Evolutionary conservation across 768 basidiomycete species (phyloP).

Genomic region (Trametes punicea): DNA sequence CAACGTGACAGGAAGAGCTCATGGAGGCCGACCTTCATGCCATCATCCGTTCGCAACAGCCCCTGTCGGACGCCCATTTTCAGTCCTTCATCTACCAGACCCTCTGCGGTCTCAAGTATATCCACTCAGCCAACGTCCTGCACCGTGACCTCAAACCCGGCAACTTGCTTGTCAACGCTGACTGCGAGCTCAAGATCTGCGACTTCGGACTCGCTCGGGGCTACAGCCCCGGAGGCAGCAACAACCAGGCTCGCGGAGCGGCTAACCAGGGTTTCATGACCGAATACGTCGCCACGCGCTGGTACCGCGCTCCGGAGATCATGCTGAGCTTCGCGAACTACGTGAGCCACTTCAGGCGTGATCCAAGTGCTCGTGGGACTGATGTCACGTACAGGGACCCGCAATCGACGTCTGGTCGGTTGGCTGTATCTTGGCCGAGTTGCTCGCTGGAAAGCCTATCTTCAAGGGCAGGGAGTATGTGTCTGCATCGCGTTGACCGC

Average conservation of each 20-base stretch:
- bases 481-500: background rate
- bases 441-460: conserved; percentile 90
- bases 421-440: conserved; percentile 92
- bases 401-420: conserved; percentile 96
- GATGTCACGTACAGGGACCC: conserved; percentile 55
- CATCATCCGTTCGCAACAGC: conserved; percentile 87
- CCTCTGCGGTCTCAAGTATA: conserved; percentile 96
- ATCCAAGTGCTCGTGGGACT: background rate
- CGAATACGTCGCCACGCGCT: conserved; percentile 97
- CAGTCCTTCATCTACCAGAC: conserved; percentile 98
- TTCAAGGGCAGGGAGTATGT: conserved; percentile 96
- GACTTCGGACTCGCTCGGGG: conserved; percentile 97
- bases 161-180: conserved; percentile 94
- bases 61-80: conserved; percentile 87
- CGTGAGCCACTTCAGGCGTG: conserved; percentile 43
- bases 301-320: conserved; percentile 99
- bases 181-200: conserved; percentile 98
- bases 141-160: conserved; percentile 96
- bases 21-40: conserved; percentile 99
- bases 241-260: conserved; percentile 52
- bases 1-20: conserved; percentile 76
- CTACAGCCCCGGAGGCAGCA: conserved; percentile 81
- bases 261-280: conserved; percentile 97
- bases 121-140: conserved; percentile 96
- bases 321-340: conserved; percentile 98